A percentile compares a stretch with the other conserved stretches of the same genome.
phyloP scores from a whole-genome alignment of 2,329 filamentous ascomycete genomes.

The Apiospora malaysiana region DNA sequence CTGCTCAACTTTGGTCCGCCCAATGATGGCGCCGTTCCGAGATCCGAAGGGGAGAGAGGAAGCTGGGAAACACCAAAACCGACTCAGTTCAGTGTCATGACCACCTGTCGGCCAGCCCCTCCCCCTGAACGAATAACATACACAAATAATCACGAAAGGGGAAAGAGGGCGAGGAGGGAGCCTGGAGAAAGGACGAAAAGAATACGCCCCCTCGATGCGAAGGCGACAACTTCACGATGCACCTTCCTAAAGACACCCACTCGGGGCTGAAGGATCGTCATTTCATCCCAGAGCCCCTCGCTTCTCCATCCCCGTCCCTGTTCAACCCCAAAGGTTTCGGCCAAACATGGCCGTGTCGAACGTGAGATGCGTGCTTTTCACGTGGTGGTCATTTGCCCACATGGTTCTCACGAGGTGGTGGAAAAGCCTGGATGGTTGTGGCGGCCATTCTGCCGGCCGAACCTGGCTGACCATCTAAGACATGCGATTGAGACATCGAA shows the following conservation, averaged over 20 bases:
- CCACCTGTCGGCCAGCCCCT: neutral
- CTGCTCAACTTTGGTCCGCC: neutral
- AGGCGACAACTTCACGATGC: constrained; percentile 28
- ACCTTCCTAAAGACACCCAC: constrained; percentile 14
- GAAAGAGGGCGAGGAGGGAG: constrained; percentile 14
- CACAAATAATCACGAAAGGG: constrained; percentile 1
- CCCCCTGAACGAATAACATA: neutral
- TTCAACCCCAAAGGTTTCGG: constrained; percentile 27
- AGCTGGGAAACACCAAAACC: constrained; percentile 23
- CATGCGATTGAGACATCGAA: constrained; percentile 22
- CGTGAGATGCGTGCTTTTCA: constrained; percentile 27
- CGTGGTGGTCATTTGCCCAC: constrained; percentile 30
- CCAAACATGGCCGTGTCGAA: constrained; percentile 22
- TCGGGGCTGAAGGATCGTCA: neutral
- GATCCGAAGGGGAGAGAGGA: neutral
- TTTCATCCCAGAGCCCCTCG: neutral
- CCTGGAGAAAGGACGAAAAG: neutral
- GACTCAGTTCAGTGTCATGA: constrained; percentile 20
- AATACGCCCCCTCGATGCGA: neutral
- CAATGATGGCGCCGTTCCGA: constrained; percentile 13
- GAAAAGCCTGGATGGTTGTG: constrained; percentile 5
- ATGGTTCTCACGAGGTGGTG: constrained; percentile 7
- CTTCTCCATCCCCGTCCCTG: constrained; percentile 20
- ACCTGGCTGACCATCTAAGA: constrained; percentile 9
- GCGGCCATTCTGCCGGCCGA: constrained; percentile 17